A percentile compares a stretch with the other conserved stretches of the same genome.
Evolutionary conservation across 192 early-diverging fungal genomes (phyloP).

Genomic region (Diversispora epigaea): DNA sequence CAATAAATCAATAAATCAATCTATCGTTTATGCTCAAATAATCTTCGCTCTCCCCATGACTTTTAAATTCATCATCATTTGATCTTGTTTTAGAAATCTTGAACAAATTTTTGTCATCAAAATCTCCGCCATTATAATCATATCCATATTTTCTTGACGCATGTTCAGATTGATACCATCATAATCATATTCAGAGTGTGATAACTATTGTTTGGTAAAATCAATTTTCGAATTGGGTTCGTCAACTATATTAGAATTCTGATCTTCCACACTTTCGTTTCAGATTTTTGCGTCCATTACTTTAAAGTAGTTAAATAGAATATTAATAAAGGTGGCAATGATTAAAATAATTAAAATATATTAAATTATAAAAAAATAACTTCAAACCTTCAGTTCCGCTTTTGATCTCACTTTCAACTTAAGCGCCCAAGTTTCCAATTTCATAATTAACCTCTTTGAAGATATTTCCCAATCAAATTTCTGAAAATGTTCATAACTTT

Average conservation of each 20-base stretch:
- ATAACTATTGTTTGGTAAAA: background rate
- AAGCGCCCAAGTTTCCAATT: slow-evolving; percentile 42
- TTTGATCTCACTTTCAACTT: slow-evolving; percentile 46
- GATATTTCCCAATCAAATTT: slow-evolving; percentile 47
- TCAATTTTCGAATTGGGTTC: background rate
- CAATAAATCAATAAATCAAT: too few species aligned
- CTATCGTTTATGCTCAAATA: too few species aligned
- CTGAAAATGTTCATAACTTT: slow-evolving; percentile 41
- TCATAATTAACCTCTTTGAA: slow-evolving; percentile 54
- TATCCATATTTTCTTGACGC: background rate
- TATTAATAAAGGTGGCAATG: background rate
- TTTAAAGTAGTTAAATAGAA: background rate
- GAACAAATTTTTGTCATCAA: slow-evolving; percentile 6
- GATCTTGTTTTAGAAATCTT: too few species aligned
- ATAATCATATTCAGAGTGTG: background rate
- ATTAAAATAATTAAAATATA: too few species aligned
- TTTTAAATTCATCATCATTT: too few species aligned
- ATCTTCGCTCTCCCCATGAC: too few species aligned
- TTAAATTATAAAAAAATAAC: background rate
- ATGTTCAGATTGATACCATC: background rate
- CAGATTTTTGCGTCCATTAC: background rate
- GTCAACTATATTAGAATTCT: background rate
- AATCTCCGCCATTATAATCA: slow-evolving; percentile 5
- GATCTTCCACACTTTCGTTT: background rate
- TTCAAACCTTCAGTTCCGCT: slow-evolving; percentile 42